Percentiles rank a stretch among this genome's conserved stretches.
Conservation (phyloP, 257 asterid species). For the Solanum gracilifrons region DNA sequence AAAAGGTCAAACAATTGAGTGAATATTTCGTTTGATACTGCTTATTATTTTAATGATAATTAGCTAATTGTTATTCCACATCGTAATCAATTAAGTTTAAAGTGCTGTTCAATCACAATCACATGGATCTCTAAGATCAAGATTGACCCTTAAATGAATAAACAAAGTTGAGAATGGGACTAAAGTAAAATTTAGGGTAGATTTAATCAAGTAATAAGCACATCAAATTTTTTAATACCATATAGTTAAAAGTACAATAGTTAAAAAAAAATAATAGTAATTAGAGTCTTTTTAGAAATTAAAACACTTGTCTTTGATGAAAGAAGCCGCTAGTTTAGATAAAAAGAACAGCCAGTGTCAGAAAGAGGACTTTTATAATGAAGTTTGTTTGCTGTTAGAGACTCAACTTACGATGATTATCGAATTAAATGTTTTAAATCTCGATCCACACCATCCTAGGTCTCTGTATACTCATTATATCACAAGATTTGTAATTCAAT, state of each 20-base stretch:
- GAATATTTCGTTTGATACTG: background rate
- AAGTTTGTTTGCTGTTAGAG: too few relatives aligned
- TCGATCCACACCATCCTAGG: background rate
- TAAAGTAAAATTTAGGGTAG: background rate
- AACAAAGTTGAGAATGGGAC: background rate
- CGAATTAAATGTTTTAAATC: background rate
- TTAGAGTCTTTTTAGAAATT: background rate
- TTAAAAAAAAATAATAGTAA: background rate
- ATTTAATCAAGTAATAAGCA: background rate
- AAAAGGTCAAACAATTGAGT: background rate
- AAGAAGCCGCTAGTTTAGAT: background rate
- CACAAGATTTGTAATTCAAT: background rate
- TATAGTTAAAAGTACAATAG: background rate
- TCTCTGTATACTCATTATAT: background rate
- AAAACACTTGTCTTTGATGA: background rate
- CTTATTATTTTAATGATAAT: background rate
- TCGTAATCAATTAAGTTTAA: background rate
- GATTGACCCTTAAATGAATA: background rate
- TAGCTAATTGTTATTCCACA: background rate
- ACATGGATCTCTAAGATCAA: background rate
- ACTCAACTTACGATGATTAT: background rate
- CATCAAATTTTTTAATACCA: background rate
- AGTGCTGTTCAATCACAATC: background rate
- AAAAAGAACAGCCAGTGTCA: rapidly evolving
- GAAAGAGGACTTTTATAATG: background rate